Evolutionary conservation across 495 filamentous ascomycete genomes (phyloP).

Genomic region (Hypoxylon subgilvum): DNA sequence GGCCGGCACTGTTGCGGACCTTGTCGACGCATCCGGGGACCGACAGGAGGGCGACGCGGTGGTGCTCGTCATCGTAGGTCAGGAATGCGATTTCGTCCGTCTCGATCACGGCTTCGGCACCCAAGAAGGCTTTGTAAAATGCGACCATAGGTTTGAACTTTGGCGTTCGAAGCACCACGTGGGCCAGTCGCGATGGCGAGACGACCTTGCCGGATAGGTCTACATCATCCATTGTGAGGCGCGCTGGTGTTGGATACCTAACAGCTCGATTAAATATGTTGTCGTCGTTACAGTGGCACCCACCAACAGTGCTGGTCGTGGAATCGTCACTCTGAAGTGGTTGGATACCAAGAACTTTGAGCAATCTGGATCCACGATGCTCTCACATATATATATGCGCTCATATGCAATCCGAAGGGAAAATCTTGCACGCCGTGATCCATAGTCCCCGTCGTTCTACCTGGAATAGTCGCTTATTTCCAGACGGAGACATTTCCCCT

Average conservation of each 20-base stretch:
- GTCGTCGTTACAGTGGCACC: too few relatives aligned
- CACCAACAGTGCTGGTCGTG: too few relatives aligned
- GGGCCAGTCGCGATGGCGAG: conserved; percentile 32
- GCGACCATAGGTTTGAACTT: conserved; percentile 38
- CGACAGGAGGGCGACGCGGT: conserved; percentile 50
- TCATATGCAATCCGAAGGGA: too few relatives aligned
- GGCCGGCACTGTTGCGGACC: conserved; percentile 31
- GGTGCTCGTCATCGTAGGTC: conserved; percentile 55
- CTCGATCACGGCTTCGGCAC: conserved; percentile 32
- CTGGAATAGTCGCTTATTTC: too few relatives aligned
- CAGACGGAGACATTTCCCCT: too few relatives aligned
- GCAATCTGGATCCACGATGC: too few relatives aligned
- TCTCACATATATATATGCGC: too few relatives aligned
- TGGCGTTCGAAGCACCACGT: conserved; percentile 41
- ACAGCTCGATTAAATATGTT: too few relatives aligned
- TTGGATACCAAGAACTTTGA: too few relatives aligned
- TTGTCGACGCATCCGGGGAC: conserved; percentile 35
- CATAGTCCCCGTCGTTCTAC: too few relatives aligned
- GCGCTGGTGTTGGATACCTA: background rate
- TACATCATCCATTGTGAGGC: conserved; percentile 17
- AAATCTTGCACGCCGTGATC: too few relatives aligned
- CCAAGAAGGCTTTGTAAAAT: conserved; percentile 47
- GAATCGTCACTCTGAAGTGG: too few relatives aligned
- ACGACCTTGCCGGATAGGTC: conserved; percentile 30
- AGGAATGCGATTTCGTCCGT: conserved; percentile 44